Evolutionary conservation across 176 grass and related monocot species (phyloP).

Genomic region (Oryza australiensis): DNA sequence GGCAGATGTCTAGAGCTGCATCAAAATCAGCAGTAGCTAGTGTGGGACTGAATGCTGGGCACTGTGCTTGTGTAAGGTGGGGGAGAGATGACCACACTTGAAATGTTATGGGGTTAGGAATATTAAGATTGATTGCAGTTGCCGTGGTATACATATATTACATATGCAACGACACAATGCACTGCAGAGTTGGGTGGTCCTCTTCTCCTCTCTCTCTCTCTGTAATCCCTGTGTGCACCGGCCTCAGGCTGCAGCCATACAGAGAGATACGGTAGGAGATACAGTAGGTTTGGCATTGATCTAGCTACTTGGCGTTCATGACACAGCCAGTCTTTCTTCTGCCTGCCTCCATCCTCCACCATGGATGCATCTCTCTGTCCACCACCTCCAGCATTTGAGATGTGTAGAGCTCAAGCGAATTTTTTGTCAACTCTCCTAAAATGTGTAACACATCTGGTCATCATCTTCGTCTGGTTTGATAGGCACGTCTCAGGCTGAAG

Average conservation of each 20-base stretch:
- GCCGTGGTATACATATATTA: not conserved
- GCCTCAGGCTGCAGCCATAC: conserved; percentile 2
- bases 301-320: conserved; percentile 44
- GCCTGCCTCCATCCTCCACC: not conserved
- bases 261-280: not conserved
- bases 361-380: not conserved
- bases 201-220: not conserved
- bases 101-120: conserved; percentile 76
- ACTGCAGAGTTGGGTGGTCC: conserved; percentile 7
- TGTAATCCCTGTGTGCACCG: not conserved
- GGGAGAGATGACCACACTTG: conserved; percentile 41
- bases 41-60: not conserved
- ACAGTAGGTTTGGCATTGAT: conserved; percentile 42
- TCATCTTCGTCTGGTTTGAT: no score
- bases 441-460: no score
- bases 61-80: conserved; percentile 14
- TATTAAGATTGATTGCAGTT: conserved; percentile 39
- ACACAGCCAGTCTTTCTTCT: conserved; percentile 18
- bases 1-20: not conserved
- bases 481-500: no score
- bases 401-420: no score
- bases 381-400: no score
- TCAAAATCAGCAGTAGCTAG: not conserved
- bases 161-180: not conserved
- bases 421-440: no score